Evolutionary conservation across 2,329 filamentous ascomycete genomes (phyloP), one percentile per base, ranked within the genome.

Genomic region (Diplodia sapinea): DNA sequence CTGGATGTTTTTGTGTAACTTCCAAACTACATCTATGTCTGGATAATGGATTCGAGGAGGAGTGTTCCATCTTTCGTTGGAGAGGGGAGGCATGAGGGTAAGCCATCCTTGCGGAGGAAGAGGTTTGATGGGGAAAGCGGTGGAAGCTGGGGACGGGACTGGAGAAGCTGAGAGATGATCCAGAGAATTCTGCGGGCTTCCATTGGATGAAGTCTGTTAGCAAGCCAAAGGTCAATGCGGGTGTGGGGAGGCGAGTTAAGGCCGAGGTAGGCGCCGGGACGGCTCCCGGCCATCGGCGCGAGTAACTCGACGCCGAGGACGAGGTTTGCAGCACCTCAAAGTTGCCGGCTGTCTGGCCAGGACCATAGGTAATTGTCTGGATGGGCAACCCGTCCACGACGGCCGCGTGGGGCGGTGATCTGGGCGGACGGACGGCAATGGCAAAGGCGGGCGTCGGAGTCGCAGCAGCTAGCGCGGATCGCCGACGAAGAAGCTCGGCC

Each of bases 211-310:
- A 13, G 47, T 33, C 17, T 9, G 23, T 31, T 13, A 51, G 47
- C 47, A 51, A 49, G 43, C 23, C 59, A 51, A 7, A 29, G 57
- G 57, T 49, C 57, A 49, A 61, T 49, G 57, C 40, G 57, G 40
- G 59, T 51, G 57, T 51, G 57, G 57, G 38, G 57, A 62, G 43
- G 43, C 57, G 57, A 62, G 57, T 62, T 51, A 50, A 50, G 57
- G 57, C 57, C 57, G 57, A 62, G 57, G 57, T 62, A 49, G 33
- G 43, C 43, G 57, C 43, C 57, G 57, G 5, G 40, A 51, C 6
- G 1, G 12, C 20, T n/a, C 4, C 38, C 9, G n/a, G 12, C 36
- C 38, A 26, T 33, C 56, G 56, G 57, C 43, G 17, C 33, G 26
- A 17, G 8, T 13, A 17, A 15, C 57, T 36, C 9, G 26, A 50